These are phyloP conservation scores for Cucumis cinereus DNA, from an alignment of 306 rosid genomes.

Conservation along the genomic window DNA sequence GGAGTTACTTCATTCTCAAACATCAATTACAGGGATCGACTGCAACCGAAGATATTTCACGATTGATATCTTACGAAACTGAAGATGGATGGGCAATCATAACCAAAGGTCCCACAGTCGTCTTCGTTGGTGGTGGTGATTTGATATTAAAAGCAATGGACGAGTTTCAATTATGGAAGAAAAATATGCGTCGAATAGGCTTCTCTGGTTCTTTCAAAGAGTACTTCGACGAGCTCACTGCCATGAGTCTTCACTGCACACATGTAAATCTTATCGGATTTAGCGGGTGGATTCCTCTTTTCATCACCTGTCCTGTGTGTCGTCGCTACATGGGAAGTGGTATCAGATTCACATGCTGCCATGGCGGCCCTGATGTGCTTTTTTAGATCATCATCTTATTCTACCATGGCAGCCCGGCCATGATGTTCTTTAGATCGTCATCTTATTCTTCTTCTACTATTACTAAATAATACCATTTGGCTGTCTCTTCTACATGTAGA, in stretches of 20 bases:
- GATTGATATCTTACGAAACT: conserved; percentile 33
- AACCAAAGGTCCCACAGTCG: neutral
- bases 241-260: neutral
- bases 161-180: neutral
- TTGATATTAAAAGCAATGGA: neutral
- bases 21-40: neutral
- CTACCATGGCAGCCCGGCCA: neutral
- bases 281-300: conserved; percentile 1
- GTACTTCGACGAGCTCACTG: neutral
- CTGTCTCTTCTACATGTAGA: neutral
- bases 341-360: conserved; percentile 1
- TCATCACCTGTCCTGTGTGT: neutral
- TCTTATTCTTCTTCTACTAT: neutral
- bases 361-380: neutral
- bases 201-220: conserved; percentile 1
- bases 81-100: conserved; percentile 48
- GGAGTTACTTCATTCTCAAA: conserved; percentile 1
- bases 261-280: neutral
- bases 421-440: neutral
- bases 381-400: neutral
- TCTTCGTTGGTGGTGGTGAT: neutral
- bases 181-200: neutral
- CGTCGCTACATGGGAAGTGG: conserved; percentile 3
- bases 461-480: conserved; percentile 1
- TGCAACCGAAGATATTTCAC: neutral